Percentiles rank a stretch among this genome's conserved stretches.
phyloP scores from a whole-genome alignment of 305 asterid genomes.

The Solanum hybrid region DNA sequence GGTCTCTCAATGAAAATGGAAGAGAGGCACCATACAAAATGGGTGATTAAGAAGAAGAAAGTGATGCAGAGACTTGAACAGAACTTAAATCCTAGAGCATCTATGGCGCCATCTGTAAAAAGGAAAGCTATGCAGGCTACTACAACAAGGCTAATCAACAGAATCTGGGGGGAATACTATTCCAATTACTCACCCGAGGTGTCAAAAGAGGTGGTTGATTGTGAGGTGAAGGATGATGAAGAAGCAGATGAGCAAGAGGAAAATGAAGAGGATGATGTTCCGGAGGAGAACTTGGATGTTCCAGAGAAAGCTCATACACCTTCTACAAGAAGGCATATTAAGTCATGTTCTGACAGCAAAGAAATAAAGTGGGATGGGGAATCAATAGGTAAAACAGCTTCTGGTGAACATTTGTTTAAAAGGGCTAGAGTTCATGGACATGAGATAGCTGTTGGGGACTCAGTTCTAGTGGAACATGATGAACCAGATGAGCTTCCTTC shows the following conservation, averaged over 20 bases:
- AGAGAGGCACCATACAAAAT: constrained; percentile 83
- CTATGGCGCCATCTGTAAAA: constrained; percentile 55
- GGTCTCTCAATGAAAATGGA: constrained; percentile 81
- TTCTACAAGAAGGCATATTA: constrained; percentile 28
- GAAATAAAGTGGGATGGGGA: constrained; percentile 63
- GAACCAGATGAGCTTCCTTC: constrained; percentile 35
- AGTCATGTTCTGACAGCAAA: constrained; percentile 27
- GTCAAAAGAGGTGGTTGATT: constrained; percentile 27
- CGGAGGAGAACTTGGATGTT: constrained; percentile 35
- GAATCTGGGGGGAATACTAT: constrained; percentile 92
- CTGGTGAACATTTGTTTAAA: constrained; percentile 51
- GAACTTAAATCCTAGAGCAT: constrained; percentile 84
- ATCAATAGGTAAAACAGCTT: constrained; percentile 41
- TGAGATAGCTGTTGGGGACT: constrained; percentile 45
- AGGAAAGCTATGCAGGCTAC: constrained; percentile 99
- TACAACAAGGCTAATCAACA: constrained; percentile 68
- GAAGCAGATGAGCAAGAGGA: constrained; percentile 68
- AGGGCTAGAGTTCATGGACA: constrained; percentile 47
- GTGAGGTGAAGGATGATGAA: constrained; percentile 57
- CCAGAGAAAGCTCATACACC: constrained; percentile 31
- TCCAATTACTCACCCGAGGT: constrained; percentile 73
- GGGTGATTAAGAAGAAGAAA: constrained; percentile 92
- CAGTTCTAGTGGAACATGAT: constrained; percentile 56
- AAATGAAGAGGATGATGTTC: constrained; percentile 58
- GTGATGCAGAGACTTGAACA: constrained; percentile 36